phyloP scores from a whole-genome alignment of 108 stramenopile species.

The Cyclotella kingstonii region DNA sequence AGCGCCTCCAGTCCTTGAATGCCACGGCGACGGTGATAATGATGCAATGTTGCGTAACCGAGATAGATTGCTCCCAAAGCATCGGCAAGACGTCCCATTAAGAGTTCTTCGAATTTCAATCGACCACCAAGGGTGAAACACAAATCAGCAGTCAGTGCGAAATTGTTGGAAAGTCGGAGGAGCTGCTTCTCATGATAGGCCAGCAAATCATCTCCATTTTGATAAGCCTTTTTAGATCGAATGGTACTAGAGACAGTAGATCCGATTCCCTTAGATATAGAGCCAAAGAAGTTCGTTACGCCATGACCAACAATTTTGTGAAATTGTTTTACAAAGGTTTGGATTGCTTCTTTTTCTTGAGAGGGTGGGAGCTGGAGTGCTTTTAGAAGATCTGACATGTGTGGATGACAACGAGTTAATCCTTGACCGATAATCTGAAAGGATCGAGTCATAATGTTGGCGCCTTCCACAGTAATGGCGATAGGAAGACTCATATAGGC shows the following conservation, averaged over 20 bases:
- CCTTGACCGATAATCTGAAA: slow-evolving; percentile 99
- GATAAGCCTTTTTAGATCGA: slow-evolving; percentile 87
- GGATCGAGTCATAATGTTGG: slow-evolving; percentile 97
- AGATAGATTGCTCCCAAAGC: slow-evolving; percentile 96
- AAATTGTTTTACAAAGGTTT: slow-evolving; percentile 89
- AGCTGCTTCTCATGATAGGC: slow-evolving; percentile 91
- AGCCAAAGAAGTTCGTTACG: slow-evolving; percentile 75
- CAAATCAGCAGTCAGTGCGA: slow-evolving; percentile 94
- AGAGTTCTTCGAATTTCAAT: slow-evolving; percentile 96
- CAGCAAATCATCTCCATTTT: slow-evolving; percentile 82
- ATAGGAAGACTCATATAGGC: slow-evolving; percentile 97
- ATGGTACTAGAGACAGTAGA: slow-evolving; percentile 68
- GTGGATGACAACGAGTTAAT: slow-evolving; percentile 95
- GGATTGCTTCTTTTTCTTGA: slow-evolving; percentile 77
- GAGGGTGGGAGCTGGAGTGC: slow-evolving; percentile 86
- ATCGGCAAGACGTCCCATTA: slow-evolving; percentile 95
- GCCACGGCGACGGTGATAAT: slow-evolving; percentile 87
- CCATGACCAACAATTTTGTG: slow-evolving; percentile 92
- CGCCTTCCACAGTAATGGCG: slow-evolving; percentile 97
- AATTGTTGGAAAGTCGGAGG: slow-evolving; percentile 92
- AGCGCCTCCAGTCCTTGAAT: slow-evolving; percentile 90
- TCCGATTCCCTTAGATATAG: slow-evolving; percentile 69
- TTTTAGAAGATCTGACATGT: slow-evolving; percentile 92
- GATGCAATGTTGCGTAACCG: slow-evolving; percentile 96
- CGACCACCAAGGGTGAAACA: slow-evolving; percentile 94